phyloP scores from a whole-genome alignment of 148 eudicot genomes.

The Dianthus caryophyllus region DNA sequence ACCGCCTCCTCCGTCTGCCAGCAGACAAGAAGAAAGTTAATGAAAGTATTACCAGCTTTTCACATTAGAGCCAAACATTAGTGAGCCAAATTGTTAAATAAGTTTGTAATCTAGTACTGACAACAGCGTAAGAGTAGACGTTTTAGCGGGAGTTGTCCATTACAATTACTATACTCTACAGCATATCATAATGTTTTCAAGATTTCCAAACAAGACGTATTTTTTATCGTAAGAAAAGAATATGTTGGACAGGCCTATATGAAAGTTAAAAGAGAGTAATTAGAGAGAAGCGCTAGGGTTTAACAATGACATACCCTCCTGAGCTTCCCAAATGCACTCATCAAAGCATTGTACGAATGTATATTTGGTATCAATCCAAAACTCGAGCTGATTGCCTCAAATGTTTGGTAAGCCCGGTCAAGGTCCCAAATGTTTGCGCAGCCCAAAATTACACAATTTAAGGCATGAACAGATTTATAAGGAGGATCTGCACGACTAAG shows the following conservation, averaged over 20 bases:
- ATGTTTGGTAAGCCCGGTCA: constrained; percentile 94
- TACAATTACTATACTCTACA: not conserved
- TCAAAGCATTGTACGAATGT: constrained; percentile 87
- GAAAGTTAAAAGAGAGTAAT: not conserved
- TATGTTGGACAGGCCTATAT: no score
- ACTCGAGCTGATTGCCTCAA: constrained; percentile 57
- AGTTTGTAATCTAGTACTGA: not conserved
- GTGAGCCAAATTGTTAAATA: not conserved
- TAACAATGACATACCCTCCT: constrained; percentile 44
- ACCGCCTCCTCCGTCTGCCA: constrained; percentile 78
- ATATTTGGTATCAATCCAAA: constrained; percentile 83
- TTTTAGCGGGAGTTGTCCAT: not conserved
- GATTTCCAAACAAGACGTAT: no score
- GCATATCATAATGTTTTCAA: no score
- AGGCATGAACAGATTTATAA: constrained; percentile 83
- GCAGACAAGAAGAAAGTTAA: constrained; percentile 7
- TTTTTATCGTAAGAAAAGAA: no score
- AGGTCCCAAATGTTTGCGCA: constrained; percentile 98
- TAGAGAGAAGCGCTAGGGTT: not conserved
- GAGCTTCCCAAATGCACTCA: constrained; percentile 84
- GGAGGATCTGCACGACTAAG: constrained; percentile 68
- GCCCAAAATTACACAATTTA: constrained; percentile 85
- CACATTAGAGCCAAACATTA: not conserved
- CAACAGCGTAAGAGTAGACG: not conserved
- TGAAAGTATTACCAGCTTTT: not conserved